Evolutionary conservation across 495 filamentous ascomycete species (phyloP), one percentile per base, ranked within the genome.

Genomic region (Lindgomyces ingoldianus): DNA sequence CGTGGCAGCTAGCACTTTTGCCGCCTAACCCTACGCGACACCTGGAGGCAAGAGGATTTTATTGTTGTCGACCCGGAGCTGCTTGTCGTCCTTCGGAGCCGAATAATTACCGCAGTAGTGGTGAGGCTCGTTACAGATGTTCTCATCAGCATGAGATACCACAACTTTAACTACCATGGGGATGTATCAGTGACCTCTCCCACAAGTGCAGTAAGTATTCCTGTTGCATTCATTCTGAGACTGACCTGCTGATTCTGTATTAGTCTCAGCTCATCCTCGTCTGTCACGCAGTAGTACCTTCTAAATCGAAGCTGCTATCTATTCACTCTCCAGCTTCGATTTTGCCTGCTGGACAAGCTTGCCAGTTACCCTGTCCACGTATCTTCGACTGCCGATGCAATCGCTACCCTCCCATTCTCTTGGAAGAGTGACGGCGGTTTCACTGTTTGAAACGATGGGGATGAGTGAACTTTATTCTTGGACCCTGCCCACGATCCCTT

Each of bases 291-390:
- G 0, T 74, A 77, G 1, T 80, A 65, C 62, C 83, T 76, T 57
- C 54, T 74, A 24, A 84, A 82, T 68, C 73, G 79, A 26, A 80
- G 76, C 53, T 89, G 86, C 69, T 79, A 83, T 62, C 83, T 84
- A 8, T 85, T 83, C 45, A 70, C 75, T 16, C 70, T 80, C 18
- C 72, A 77, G 1, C 65, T 64, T 9, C 79, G 73, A 48, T 73
- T 79, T 8, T 91, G 86, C 73, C 78, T 76, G 0, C 67, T 85
- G 1, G 86, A 84, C 1, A 85, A 81, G 68, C 85, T 84, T 71
- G 77, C 82, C 10, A 67, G 72, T 4, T 89, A 87, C 56, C 75
- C 80, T 14, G 76, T 86, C 60, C 79, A 84, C 59, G 78, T 80
- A 25, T 71, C 68, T 11, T 52, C 54, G 6, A 60, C 69, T 25